A percentile compares a stretch with the other conserved stretches of the same genome.
Evolutionary conservation across 225 moss, liverwort and hornwort species (phyloP).

Genomic region (Neckera pumila): DNA sequence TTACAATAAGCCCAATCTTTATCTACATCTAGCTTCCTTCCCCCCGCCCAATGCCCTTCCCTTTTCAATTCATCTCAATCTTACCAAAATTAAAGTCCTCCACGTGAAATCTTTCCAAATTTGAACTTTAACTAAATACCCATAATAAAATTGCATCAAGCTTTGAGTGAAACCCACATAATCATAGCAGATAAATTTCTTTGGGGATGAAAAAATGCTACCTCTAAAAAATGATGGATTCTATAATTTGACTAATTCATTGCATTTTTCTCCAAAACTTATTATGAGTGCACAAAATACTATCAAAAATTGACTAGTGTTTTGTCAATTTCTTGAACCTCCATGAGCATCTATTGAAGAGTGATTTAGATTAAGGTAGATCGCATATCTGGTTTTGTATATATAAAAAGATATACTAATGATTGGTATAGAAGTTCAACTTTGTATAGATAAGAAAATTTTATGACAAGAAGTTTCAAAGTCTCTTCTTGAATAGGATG

Average conservation of each 20-base stretch:
- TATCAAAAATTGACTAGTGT: background rate
- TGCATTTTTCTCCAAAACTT: background rate
- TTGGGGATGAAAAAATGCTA: background rate
- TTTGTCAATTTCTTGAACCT: background rate
- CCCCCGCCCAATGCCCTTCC: background rate
- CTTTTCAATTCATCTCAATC: background rate
- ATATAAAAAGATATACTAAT: background rate
- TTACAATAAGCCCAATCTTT: fast-evolving
- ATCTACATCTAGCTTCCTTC: no score
- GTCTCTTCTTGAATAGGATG: fast-evolving
- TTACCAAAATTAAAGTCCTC: background rate
- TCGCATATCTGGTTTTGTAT: fast-evolving
- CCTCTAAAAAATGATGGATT: background rate
- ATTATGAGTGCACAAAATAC: background rate
- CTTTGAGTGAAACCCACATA: no score
- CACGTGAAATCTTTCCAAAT: no score
- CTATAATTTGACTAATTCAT: background rate
- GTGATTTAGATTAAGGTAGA: background rate
- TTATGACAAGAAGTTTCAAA: background rate
- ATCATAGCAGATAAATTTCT: background rate
- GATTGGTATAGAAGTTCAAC: background rate
- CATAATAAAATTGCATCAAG: background rate
- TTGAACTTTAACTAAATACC: background rate
- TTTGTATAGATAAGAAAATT: background rate
- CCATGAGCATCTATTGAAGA: background rate